Evolutionary conservation across 345 rosid species (phyloP).

Genomic region (Odontarrhena argentea): DNA sequence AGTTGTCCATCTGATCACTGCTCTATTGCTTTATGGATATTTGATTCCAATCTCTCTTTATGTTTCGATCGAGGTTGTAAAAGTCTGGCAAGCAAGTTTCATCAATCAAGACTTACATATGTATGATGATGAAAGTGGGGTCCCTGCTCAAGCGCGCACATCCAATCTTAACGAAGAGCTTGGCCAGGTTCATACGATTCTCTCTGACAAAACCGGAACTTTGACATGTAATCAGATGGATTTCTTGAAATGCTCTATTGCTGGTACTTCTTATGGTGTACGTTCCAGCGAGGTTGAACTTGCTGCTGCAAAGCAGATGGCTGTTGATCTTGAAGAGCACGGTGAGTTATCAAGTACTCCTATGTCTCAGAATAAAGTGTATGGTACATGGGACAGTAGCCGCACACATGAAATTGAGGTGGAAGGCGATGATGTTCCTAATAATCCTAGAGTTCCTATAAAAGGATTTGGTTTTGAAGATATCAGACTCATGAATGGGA

Average conservation of each 20-base stretch:
- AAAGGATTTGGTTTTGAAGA: slow-evolving; percentile 94
- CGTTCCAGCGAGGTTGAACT: slow-evolving; percentile 81
- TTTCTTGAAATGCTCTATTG: slow-evolving; percentile 91
- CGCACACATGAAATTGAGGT: slow-evolving; percentile 70
- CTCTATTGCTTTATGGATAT: slow-evolving; percentile 96
- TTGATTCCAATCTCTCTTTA: slow-evolving; percentile 95
- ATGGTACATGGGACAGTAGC: slow-evolving; percentile 49
- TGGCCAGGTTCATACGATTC: slow-evolving; percentile 96
- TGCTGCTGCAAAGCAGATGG: slow-evolving; percentile 91
- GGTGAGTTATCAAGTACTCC: slow-evolving; percentile 47
- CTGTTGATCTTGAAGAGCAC: slow-evolving; percentile 70
- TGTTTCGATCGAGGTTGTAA: slow-evolving; percentile 95
- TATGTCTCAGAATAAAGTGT: slow-evolving; percentile 36
- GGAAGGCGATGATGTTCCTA: slow-evolving; percentile 57
- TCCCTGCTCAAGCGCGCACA: slow-evolving; percentile 83
- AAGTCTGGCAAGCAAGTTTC: slow-evolving; percentile 93
- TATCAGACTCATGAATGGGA: slow-evolving; percentile 72
- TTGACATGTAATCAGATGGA: slow-evolving; percentile 99
- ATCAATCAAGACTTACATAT: slow-evolving; percentile 82
- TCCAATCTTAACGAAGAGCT: slow-evolving; percentile 97
- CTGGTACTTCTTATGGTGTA: slow-evolving; percentile 78
- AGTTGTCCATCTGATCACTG: slow-evolving; percentile 81
- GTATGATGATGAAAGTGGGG: slow-evolving; percentile 91
- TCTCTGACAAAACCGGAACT: slow-evolving; percentile 98
- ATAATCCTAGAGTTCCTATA: slow-evolving; percentile 49